These are phyloP conservation scores for Drosera capensis DNA, from an alignment of 148 eudicot species.

Conservation along the genomic window DNA sequence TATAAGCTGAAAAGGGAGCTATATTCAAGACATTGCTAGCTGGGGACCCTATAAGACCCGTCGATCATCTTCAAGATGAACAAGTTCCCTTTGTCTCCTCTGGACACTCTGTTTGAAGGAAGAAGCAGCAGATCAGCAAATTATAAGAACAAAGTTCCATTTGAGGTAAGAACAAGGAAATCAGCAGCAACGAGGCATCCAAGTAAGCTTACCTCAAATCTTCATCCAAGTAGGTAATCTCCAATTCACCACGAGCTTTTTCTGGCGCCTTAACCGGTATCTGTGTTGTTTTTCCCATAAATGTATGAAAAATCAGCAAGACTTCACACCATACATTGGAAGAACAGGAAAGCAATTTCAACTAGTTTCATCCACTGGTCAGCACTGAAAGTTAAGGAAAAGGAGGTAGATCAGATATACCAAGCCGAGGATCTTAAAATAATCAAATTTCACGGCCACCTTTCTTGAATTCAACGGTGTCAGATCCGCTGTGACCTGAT, in stretches of 20 bases:
- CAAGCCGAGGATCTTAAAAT: conserved; percentile 74
- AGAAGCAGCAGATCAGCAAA: background rate
- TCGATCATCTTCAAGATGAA: conserved; percentile 79
- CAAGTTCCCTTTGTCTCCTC: conserved; percentile 93
- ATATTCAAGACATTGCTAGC: conserved; percentile 3
- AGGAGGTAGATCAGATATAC: conserved; percentile 22
- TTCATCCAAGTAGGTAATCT: conserved; percentile 85
- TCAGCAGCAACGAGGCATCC: background rate
- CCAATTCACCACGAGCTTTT: conserved; percentile 61
- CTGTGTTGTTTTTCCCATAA: conserved; percentile 15
- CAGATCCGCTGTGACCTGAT: conserved; percentile 85
- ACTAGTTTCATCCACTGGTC: background rate
- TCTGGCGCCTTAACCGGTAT: conserved; percentile 94
- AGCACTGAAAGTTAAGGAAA: background rate
- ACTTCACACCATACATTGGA: background rate
- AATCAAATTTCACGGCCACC: conserved; percentile 87
- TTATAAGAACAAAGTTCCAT: background rate
- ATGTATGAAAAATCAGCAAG: background rate
- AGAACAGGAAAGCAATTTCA: background rate
- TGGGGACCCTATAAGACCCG: conserved; percentile 60
- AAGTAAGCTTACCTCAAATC: conserved; percentile 48
- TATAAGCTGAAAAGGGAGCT: background rate
- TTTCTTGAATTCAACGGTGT: conserved; percentile 69
- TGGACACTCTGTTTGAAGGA: conserved; percentile 52
- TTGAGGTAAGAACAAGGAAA: background rate